Base-by-base conservation (phyloP, 768 basidiomycete species). In the Lactarius pseudohatsudake region DNA sequence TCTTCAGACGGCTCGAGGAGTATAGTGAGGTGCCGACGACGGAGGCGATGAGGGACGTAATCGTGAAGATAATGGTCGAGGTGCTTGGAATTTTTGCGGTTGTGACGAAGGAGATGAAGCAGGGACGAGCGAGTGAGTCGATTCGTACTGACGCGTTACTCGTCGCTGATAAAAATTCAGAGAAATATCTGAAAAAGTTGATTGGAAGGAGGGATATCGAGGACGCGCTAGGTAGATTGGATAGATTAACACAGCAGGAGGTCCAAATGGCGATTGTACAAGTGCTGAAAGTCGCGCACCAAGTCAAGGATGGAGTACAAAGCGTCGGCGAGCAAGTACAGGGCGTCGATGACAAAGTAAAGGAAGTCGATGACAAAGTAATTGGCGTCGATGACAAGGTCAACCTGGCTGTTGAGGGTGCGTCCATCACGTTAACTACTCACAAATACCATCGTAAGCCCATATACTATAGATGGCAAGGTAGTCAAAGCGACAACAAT, bases 21-120 rank as follows among this genome's bases (percentile, higher is more conserved):
- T 40, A 32, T 34, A 58, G 13, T 3, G 36, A 38, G n/a, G 13
- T 16, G n/a, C 57, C 57, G 10, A 18, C 20, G n/a, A 58, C 18
- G 15, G 32, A 16, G n/a, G 32, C 57, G 34, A 58, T 58, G n/a
- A 22, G 2, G n/a, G 36, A 58, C 8, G n/a, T 58, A 4, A 58
- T 40, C n/a, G 57, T 22, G 34, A 58, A 58, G 57, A 58, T 40
- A 20, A 32, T 58, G 57, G n/a, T 40, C 9, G 57, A 34, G 34
- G n/a, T 58, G 0, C 55, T 56, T 56, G 16, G 30, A 3, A 34
- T 56, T 6, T 30, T 56, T 34, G 55, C 3, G 7, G 16, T 56
- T 5, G 55, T 34, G 34, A 56, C 55, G 16, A 56, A 32, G 47
- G 47, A 50, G 47, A 50, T 50, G n/a, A 50, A 50, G 22, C 47